A percentile compares a stretch with the other conserved stretches of the same genome.
These are phyloP conservation scores for Geotrichum carabidarum DNA, from an alignment of 1,139 yeast species.

Conservation along the genomic window DNA sequence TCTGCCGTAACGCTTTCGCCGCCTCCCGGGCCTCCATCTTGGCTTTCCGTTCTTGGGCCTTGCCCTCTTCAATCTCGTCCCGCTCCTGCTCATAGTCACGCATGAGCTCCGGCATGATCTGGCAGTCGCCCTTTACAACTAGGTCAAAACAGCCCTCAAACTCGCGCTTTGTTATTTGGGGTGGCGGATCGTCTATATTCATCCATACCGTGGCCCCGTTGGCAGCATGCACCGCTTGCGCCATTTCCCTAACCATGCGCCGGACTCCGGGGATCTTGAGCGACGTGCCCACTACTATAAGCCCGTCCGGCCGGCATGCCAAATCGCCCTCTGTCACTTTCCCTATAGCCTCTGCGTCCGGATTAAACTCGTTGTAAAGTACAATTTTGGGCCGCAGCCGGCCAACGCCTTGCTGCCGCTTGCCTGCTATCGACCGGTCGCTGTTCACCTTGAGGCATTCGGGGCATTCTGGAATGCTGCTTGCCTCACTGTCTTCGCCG, in stretches of 20 bases:
- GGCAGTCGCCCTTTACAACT: constrained; percentile 58
- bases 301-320: constrained; percentile 62
- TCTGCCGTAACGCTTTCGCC: constrained; percentile 8
- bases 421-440: constrained; percentile 54
- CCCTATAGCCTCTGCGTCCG: constrained; percentile 79
- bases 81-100: constrained; percentile 33
- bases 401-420: constrained; percentile 71
- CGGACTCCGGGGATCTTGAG: constrained; percentile 82
- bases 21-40: constrained; percentile 9
- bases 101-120: constrained; percentile 41
- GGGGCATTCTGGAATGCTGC: constrained; percentile 48
- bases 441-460: constrained; percentile 52
- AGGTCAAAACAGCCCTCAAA: constrained; percentile 51
- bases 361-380: constrained; percentile 80
- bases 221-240: constrained; percentile 57
- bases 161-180: constrained; percentile 43
- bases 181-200: constrained; percentile 47
- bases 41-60: constrained; percentile 16
- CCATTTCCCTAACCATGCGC: constrained; percentile 64
- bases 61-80: constrained; percentile 19
- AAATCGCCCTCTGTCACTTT: constrained; percentile 65
- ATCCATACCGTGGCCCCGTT: constrained; percentile 56
- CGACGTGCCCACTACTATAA: constrained; percentile 81
- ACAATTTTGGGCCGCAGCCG: constrained; percentile 76
- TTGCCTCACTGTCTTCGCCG: constrained; percentile 1